These are phyloP conservation scores for Combretum micranthum DNA, from an alignment of 345 rosid genomes.

Conservation along the genomic window DNA sequence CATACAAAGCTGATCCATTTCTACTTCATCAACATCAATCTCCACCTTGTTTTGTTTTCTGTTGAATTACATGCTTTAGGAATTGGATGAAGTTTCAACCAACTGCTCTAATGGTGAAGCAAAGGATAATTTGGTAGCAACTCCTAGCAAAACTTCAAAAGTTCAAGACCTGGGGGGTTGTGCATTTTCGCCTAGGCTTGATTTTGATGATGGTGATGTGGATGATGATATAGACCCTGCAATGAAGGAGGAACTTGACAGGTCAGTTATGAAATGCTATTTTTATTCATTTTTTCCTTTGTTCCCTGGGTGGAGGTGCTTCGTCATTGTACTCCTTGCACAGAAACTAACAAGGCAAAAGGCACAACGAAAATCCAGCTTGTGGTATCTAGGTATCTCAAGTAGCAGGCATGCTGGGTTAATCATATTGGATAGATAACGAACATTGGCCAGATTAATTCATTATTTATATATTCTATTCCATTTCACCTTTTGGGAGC, in stretches of 20 bases:
- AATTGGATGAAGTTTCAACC: constrained; percentile 23
- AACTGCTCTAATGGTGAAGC: constrained; percentile 25
- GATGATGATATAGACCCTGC: constrained; percentile 92
- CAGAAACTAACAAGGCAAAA: too few species aligned
- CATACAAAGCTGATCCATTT: too few species aligned
- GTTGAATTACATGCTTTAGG: constrained; percentile 27
- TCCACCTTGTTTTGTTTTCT: constrained; percentile 2
- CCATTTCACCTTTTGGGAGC: too few species aligned
- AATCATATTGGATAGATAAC: too few species aligned
- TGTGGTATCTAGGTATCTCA: too few species aligned
- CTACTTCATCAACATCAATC: background rate
- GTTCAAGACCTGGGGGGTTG: constrained; percentile 29
- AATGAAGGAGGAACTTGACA: constrained; percentile 68
- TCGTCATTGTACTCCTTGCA: background rate
- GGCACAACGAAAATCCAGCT: too few species aligned
- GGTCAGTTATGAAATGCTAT: constrained; percentile 26
- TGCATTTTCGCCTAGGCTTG: constrained; percentile 33
- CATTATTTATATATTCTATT: too few species aligned
- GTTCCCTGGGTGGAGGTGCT: background rate
- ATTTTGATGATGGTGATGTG: constrained; percentile 49
- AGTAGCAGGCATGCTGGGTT: too few species aligned
- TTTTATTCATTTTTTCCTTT: background rate
- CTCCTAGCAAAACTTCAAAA: constrained; percentile 32
- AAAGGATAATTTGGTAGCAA: constrained; percentile 26
- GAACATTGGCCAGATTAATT: too few species aligned